Percentiles rank a stretch among this genome's conserved stretches.
phyloP scores from a whole-genome alignment of 225 moss, liverwort and hornwort genomes.

The Neckera pumila region DNA sequence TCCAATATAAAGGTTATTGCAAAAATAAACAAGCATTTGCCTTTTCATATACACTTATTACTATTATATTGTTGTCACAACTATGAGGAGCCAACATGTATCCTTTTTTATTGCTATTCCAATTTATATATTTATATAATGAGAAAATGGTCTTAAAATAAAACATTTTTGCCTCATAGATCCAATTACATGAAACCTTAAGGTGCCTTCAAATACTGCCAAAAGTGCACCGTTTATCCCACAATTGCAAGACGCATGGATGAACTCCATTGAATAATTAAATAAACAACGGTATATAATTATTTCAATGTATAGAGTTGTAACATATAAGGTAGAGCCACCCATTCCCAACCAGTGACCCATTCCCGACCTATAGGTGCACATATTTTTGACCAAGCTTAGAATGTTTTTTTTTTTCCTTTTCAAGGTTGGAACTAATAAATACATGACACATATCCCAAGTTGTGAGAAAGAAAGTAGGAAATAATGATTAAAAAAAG shows the following conservation, averaged over 20 bases:
- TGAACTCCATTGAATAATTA: neutral
- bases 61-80: neutral
- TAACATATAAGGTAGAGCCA: too few species aligned
- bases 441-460: too few species aligned
- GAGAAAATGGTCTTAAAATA: too few species aligned
- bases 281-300: neutral
- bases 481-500: too few species aligned
- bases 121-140: neutral
- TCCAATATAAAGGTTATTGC: neutral
- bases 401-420: too few species aligned
- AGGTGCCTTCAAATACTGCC: neutral
- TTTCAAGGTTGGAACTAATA: too few species aligned
- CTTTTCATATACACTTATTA: neutral
- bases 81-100: neutral
- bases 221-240: fast-evolving
- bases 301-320: neutral
- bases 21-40: too few species aligned
- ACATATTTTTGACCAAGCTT: too few species aligned
- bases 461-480: too few species aligned
- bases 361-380: too few species aligned
- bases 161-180: neutral
- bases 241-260: neutral
- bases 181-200: neutral
- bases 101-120: neutral
- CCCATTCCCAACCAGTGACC: too few species aligned